A percentile compares a stretch with the other conserved stretches of the same genome.
These are phyloP conservation scores for Pseudogymnoascus sp. DNA, from an alignment of 2,329 filamentous ascomycete genomes.

Conservation along the genomic window DNA sequence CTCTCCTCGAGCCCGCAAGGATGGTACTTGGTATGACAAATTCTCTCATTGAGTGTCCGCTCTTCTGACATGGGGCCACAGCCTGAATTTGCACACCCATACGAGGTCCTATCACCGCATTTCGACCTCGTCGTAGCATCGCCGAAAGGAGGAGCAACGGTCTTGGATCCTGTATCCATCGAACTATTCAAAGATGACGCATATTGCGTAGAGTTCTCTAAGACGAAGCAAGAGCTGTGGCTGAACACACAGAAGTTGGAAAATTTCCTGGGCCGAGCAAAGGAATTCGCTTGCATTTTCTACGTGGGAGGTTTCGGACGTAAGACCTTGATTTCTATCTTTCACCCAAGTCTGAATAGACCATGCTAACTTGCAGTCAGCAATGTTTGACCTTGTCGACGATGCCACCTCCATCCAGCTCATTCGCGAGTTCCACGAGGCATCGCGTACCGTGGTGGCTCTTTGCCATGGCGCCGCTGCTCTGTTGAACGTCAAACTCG, in stretches of 20 bases:
- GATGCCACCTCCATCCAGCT: conserved; percentile 49
- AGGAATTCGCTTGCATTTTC: conserved; percentile 47
- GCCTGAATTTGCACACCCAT: conserved; percentile 43
- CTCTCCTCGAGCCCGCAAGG: conserved; percentile 45
- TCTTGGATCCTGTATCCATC: conserved; percentile 37
- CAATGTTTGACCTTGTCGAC: conserved; percentile 58
- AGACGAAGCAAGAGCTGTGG: conserved; percentile 41
- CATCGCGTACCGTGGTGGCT: conserved; percentile 54
- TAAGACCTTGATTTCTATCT: conserved; percentile 26
- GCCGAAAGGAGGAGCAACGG: conserved; percentile 36
- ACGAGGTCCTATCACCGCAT: conserved; percentile 34
- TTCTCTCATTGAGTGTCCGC: background rate
- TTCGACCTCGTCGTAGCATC: conserved; percentile 36
- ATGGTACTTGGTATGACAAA: conserved; percentile 40
- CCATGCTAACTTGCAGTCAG: conserved; percentile 9
- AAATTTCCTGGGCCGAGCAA: conserved; percentile 37
- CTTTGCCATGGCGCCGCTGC: conserved; percentile 64
- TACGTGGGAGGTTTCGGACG: conserved; percentile 51
- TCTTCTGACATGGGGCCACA: conserved; percentile 20
- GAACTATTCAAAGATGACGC: conserved; percentile 34
- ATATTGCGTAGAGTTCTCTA: conserved; percentile 32
- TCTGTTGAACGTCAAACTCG: conserved; percentile 47
- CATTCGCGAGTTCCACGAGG: conserved; percentile 52
- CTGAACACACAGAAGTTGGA: conserved; percentile 43
- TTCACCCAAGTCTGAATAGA: background rate